Percentiles rank a stretch among this genome's conserved stretches.
Evolutionary conservation across 169 alveolate genomes (phyloP).

Genomic region (Plasmodium gaboni): DNA sequence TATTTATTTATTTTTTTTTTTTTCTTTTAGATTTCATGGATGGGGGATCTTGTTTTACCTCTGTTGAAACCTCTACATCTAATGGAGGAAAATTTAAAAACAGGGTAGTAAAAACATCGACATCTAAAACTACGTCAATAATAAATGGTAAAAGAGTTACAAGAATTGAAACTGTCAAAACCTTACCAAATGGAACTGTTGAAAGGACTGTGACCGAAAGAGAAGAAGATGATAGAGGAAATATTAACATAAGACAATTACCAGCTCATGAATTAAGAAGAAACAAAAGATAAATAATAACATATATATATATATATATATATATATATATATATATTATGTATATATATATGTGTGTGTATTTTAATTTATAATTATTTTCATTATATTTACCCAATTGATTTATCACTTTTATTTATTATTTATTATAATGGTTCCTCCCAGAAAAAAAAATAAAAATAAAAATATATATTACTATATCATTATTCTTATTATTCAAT

Average conservation of each 20-base stretch:
- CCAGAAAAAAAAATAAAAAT: too few relatives aligned
- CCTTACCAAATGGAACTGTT: constrained; percentile 78
- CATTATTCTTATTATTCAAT: not conserved
- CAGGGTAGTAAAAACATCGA: constrained; percentile 74
- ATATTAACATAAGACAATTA: constrained; percentile 73
- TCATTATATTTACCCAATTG: too few relatives aligned
- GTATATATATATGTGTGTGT: too few relatives aligned
- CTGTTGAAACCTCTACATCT: constrained; percentile 63
- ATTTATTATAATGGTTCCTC: too few relatives aligned
- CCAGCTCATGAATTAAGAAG: constrained; percentile 53
- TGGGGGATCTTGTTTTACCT: constrained; percentile 63
- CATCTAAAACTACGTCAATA: constrained; percentile 78
- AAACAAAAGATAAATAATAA: constrained; percentile 26
- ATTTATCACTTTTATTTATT: too few relatives aligned
- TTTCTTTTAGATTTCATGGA: constrained; percentile 40
- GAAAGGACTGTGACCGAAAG: constrained; percentile 76
- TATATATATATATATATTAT: too few relatives aligned
- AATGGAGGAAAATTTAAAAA: constrained; percentile 57
- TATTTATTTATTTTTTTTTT: not conserved
- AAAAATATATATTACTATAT: not conserved
- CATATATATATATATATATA: too few relatives aligned
- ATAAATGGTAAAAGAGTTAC: constrained; percentile 75
- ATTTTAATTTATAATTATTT: too few relatives aligned
- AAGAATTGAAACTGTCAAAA: constrained; percentile 77
- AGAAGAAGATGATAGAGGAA: constrained; percentile 79